A percentile compares a stretch with the other conserved stretches of the same genome.
Evolutionary conservation across 176 grass and related monocot species (phyloP).

Genomic region (Aechmea fasciata): DNA sequence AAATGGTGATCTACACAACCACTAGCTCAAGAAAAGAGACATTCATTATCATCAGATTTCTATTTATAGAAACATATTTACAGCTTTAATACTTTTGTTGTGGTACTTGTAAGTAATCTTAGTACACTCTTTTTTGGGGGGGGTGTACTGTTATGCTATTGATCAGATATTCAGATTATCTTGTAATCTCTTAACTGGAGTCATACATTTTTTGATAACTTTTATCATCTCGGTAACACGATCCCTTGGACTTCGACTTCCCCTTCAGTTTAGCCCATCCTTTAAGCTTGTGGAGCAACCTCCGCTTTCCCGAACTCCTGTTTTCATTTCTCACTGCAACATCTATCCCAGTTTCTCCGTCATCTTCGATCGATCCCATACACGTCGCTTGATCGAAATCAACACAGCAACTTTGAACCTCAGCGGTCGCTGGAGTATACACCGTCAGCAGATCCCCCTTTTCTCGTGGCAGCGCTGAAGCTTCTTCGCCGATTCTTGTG

Average conservation of each 20-base stretch:
- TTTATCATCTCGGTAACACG: slow-evolving; percentile 1
- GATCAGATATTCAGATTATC: neutral
- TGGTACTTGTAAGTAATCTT: no score
- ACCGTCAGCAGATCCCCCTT: slow-evolving; percentile 30
- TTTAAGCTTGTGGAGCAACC: slow-evolving; percentile 61
- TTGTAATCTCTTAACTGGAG: neutral
- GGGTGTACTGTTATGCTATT: neutral
- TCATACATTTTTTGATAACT: neutral
- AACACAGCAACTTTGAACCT: slow-evolving; percentile 36
- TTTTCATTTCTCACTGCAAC: neutral
- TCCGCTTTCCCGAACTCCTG: slow-evolving; percentile 27
- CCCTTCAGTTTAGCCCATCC: slow-evolving; percentile 53
- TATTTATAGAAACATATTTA: no score
- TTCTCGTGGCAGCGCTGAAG: neutral
- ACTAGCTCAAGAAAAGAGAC: no score
- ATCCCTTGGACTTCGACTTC: slow-evolving; percentile 7
- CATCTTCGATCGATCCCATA: slow-evolving; percentile 10
- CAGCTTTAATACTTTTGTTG: no score
- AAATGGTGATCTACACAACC: no score
- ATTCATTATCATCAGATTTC: no score
- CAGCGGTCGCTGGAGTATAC: slow-evolving; percentile 20
- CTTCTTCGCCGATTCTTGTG: neutral
- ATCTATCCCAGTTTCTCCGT: slow-evolving; percentile 29
- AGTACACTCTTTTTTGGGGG: no score
- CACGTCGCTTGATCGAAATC: slow-evolving; percentile 7